phyloP scores from a whole-genome alignment of 805 yeast species.

The Ogataea philodendri region DNA sequence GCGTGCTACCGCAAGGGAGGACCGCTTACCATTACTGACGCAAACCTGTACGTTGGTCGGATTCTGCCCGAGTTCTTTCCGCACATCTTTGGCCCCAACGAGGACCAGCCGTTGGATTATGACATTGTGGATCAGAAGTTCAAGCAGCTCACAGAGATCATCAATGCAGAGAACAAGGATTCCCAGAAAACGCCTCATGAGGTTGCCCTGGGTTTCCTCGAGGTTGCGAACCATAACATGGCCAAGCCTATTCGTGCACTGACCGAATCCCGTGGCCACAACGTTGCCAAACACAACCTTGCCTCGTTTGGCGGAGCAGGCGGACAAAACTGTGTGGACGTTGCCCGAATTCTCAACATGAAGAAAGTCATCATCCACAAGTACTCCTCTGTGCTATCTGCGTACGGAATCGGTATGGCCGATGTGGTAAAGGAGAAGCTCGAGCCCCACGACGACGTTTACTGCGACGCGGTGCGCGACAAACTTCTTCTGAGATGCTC shows the following conservation, averaged over 20 bases:
- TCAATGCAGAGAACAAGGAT: slow-evolving; percentile 35
- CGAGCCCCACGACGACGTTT: slow-evolving; percentile 26
- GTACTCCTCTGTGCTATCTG: slow-evolving; percentile 47
- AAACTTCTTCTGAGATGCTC: slow-evolving; percentile 19
- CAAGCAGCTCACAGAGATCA: slow-evolving; percentile 36
- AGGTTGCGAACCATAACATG: slow-evolving; percentile 47
- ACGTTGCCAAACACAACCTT: slow-evolving; percentile 40
- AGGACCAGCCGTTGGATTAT: slow-evolving; percentile 38
- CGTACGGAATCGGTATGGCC: slow-evolving; percentile 39
- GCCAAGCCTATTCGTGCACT: slow-evolving; percentile 46
- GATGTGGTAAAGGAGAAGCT: slow-evolving; percentile 34
- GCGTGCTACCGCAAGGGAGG: slow-evolving; percentile 49
- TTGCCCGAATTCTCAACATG: slow-evolving; percentile 42
- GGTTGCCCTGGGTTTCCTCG: slow-evolving; percentile 45
- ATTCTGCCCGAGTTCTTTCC: slow-evolving; percentile 42
- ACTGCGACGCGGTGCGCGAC: slow-evolving; percentile 14
- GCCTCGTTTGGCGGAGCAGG: slow-evolving; percentile 53
- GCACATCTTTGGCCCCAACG: slow-evolving; percentile 45
- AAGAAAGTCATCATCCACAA: slow-evolving; percentile 43
- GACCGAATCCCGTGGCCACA: slow-evolving; percentile 46
- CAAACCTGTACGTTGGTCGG: slow-evolving; percentile 43
- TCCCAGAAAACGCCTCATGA: slow-evolving; percentile 39
- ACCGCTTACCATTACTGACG: slow-evolving; percentile 47
- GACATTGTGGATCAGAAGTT: slow-evolving; percentile 37
- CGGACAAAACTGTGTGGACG: slow-evolving; percentile 45